Conservation (phyloP, 306 rosid species). For the Lagenaria siceraria region DNA sequence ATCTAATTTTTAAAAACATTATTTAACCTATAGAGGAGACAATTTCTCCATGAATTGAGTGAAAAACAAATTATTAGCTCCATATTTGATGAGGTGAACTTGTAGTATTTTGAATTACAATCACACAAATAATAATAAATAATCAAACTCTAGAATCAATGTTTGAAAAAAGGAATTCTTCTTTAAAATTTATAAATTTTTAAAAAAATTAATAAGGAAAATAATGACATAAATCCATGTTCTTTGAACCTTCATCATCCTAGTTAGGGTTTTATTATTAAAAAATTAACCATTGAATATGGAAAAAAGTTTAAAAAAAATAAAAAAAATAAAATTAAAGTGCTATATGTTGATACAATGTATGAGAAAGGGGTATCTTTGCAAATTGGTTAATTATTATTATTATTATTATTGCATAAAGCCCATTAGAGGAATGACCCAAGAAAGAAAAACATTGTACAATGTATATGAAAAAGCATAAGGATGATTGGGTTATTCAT, state of each 20-base stretch:
- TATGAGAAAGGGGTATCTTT: not conserved
- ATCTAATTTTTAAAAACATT: no score
- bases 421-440: not conserved
- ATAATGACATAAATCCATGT: not conserved
- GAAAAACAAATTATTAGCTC: not conserved
- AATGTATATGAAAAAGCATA: not conserved
- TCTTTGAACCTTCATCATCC: not conserved
- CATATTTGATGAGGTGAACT: not conserved
- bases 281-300: not conserved
- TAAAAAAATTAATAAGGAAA: not conserved
- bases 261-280: not conserved
- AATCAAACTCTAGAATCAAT: not conserved
- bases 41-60: not conserved
- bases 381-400: not conserved
- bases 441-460: not conserved
- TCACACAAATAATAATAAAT: not conserved
- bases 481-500: not conserved
- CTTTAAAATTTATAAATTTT: not conserved
- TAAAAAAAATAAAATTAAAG: not conserved
- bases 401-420: no score
- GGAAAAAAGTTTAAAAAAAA: not conserved
- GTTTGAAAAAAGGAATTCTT: not conserved
- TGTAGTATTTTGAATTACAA: not conserved
- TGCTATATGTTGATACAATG: not conserved
- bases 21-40: not conserved